A percentile compares a stretch with the other conserved stretches of the same genome.
These are phyloP conservation scores for Corymbia calophylla DNA, from an alignment of 441 rosid genomes.

Conservation along the genomic window DNA sequence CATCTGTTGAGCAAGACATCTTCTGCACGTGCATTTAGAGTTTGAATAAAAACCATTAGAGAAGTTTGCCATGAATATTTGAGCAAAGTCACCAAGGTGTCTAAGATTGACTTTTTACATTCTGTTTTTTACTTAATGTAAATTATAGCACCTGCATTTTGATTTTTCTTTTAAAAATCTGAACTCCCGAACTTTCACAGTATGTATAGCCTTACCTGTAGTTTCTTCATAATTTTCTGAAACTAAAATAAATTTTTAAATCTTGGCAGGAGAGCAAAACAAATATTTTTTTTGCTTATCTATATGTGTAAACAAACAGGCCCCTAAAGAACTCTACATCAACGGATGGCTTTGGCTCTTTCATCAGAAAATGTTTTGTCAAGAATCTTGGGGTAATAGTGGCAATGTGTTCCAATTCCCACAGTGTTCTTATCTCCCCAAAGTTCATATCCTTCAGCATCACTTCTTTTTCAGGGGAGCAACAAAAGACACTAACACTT, in stretches of 20 bases:
- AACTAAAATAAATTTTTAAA: not conserved
- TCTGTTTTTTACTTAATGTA: not conserved
- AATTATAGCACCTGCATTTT: not conserved
- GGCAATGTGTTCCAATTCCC: not conserved
- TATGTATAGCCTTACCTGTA: not conserved
- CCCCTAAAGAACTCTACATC: not conserved
- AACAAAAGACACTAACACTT: not conserved
- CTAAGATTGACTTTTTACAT: not conserved
- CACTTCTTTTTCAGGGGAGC: not conserved
- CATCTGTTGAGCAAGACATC: not conserved
- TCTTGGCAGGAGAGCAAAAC: fast-evolving
- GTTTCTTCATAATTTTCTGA: not conserved
- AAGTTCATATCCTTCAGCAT: not conserved
- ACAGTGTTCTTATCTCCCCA: not conserved
- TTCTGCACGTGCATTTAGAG: not conserved
- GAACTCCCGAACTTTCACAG: not conserved
- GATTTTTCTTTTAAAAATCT: not conserved
- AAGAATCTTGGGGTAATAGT: not conserved
- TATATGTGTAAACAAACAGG: not conserved
- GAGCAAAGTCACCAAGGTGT: not conserved
- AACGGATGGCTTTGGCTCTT: not conserved
- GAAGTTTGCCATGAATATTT: not conserved
- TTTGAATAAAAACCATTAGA: not conserved
- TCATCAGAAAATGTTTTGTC: not conserved
- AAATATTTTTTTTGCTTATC: not conserved